These are phyloP conservation scores for Tuber borchii DNA, from an alignment of 495 filamentous ascomycete genomes.

Conservation along the genomic window DNA sequence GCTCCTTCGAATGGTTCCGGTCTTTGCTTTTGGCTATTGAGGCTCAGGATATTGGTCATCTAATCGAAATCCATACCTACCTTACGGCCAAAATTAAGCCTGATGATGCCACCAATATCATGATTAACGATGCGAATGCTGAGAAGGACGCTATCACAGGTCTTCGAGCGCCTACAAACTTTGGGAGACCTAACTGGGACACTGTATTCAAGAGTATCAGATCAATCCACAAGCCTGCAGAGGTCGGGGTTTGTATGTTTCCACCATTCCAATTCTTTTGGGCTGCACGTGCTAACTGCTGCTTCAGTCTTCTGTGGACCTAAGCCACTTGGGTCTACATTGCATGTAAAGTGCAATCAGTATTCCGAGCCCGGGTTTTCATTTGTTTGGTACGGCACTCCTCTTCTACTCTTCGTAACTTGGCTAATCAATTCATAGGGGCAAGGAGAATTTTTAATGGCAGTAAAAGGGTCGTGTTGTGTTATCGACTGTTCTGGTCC, in stretches of 20 bases:
- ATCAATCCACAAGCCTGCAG: constrained; percentile 62
- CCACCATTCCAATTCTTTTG: background rate
- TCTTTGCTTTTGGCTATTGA: constrained; percentile 73
- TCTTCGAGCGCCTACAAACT: constrained; percentile 66
- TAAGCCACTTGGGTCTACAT: constrained; percentile 59
- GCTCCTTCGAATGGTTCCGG: constrained; percentile 75
- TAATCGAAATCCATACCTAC: constrained; percentile 73
- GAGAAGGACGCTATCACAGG: constrained; percentile 72
- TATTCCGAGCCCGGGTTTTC: constrained; percentile 62
- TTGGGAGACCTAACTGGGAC: constrained; percentile 73
- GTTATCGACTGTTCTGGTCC: constrained; percentile 3
- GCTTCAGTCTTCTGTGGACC: constrained; percentile 63
- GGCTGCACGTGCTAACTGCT: background rate
- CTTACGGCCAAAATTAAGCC: constrained; percentile 70
- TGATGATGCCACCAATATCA: constrained; percentile 74
- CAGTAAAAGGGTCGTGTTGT: background rate
- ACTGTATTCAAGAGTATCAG: constrained; percentile 69
- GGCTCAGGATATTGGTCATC: constrained; percentile 70
- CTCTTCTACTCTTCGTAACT: constrained; percentile 7
- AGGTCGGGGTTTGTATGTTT: constrained; percentile 59
- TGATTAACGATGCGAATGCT: constrained; percentile 76
- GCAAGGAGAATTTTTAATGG: constrained; percentile 70
- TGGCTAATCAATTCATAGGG: constrained; percentile 49
- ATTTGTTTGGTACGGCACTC: constrained; percentile 11
- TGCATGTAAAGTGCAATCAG: constrained; percentile 71